These are phyloP conservation scores for Venustampulla echinocandica DNA, from an alignment of 495 filamentous ascomycete species.

Conservation along the genomic window DNA sequence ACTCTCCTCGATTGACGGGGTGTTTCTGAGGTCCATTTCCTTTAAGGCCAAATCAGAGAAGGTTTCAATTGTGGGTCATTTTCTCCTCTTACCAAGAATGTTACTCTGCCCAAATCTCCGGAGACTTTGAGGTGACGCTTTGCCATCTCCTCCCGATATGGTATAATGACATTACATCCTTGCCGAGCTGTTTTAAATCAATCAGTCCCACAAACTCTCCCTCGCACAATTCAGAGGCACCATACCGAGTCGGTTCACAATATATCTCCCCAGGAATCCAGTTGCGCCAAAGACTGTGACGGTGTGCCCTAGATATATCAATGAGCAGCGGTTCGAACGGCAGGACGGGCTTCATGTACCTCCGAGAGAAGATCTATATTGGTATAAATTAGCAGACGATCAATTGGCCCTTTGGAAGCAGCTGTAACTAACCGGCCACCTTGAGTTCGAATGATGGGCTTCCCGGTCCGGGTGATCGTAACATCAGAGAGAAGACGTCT, in stretches of 20 bases:
- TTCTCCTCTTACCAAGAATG: slow-evolving; percentile 58
- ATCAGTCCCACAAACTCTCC: slow-evolving; percentile 9
- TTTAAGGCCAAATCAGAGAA: slow-evolving; percentile 24
- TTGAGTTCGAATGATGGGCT: slow-evolving; percentile 71
- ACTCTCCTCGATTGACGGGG: slow-evolving; percentile 88
- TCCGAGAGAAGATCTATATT: slow-evolving; percentile 67
- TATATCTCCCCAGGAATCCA: slow-evolving; percentile 91
- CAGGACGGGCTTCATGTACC: slow-evolving; percentile 36
- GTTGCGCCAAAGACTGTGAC: slow-evolving; percentile 97
- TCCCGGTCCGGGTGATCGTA: slow-evolving; percentile 76
- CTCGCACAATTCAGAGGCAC: neutral
- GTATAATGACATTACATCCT: slow-evolving; percentile 89
- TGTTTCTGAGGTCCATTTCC: slow-evolving; percentile 96
- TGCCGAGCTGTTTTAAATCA: slow-evolving; percentile 54
- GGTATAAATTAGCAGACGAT: slow-evolving; percentile 14
- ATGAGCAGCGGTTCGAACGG: slow-evolving; percentile 18
- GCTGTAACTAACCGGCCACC: slow-evolving; percentile 73
- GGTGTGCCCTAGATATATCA: slow-evolving; percentile 67
- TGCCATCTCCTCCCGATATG: slow-evolving; percentile 93
- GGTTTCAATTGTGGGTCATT: neutral
- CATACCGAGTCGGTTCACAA: slow-evolving; percentile 90
- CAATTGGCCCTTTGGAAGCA: slow-evolving; percentile 15
- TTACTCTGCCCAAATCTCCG: slow-evolving; percentile 83
- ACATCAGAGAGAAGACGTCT: slow-evolving; percentile 64
- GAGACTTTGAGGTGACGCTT: slow-evolving; percentile 94